These are phyloP conservation scores for Bretziella fagacearum DNA, from an alignment of 2,329 filamentous ascomycete species.

Conservation along the genomic window DNA sequence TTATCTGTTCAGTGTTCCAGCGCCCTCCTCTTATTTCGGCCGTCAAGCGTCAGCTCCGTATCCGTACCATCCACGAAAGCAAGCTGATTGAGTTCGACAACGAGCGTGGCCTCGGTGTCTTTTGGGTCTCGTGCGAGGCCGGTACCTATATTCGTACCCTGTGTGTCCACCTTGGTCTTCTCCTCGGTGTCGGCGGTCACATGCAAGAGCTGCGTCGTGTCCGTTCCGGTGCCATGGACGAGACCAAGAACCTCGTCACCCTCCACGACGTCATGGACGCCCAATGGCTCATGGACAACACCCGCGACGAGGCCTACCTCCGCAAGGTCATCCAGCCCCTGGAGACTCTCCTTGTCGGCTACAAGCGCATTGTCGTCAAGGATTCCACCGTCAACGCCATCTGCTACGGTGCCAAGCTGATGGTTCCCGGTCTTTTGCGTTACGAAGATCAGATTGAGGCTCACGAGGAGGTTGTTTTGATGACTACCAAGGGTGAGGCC, in stretches of 20 bases:
- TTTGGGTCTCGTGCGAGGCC: conserved; percentile 96
- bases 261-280: conserved; percentile 78
- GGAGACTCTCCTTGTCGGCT: conserved; percentile 77
- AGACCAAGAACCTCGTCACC: conserved; percentile 75
- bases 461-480: conserved; percentile 90
- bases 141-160: conserved; percentile 98
- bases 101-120: conserved; percentile 88
- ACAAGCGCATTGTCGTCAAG: conserved; percentile 97
- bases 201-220: conserved; percentile 98
- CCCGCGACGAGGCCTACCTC: conserved; percentile 82
- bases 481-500: conserved; percentile 98
- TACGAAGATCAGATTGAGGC: conserved; percentile 87
- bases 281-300: conserved; percentile 92
- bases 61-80: conserved; percentile 94
- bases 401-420: conserved; percentile 96
- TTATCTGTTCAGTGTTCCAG: conserved; percentile 35
- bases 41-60: conserved; percentile 96
- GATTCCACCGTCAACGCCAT: conserved; percentile 72
- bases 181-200: conserved; percentile 72
- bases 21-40: conserved; percentile 93
- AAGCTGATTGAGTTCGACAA: conserved; percentile 97
- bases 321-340: conserved; percentile 81
- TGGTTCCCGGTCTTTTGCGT: conserved; percentile 86
- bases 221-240: conserved; percentile 85
- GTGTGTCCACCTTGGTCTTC: conserved; percentile 74